Evolutionary conservation across 257 asterid genomes (phyloP), one percentile per base, ranked within the genome.

Genomic region (Nicotiana noctiflora): DNA sequence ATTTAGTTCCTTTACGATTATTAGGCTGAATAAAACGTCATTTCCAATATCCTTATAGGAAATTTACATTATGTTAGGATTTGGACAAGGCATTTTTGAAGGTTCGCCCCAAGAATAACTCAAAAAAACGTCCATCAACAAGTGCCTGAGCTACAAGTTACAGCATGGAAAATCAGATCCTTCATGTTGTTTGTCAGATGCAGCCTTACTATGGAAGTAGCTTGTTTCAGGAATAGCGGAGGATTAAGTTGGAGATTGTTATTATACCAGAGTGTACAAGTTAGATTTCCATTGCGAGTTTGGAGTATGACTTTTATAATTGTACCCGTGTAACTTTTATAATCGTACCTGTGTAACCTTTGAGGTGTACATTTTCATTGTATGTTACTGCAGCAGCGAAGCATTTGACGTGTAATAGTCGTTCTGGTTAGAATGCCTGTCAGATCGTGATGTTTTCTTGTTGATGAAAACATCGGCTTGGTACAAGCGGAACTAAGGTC

Each of bases 31-130:
- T 49, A 46, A 25, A 59, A 70, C 13, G 2, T 21, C 6, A 5
- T 44, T 21, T 70, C n/a, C 12, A n/a, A 70, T 40, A 44, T 44
- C 74, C 74, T 65, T 65, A 65, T 31, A 0, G 14, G 74, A 31
- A n/a, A 9, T 25, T 40, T 79, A 37, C 56, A 79, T 78, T 81
- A 72, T 60, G 65, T 86, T 75, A 90, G 95, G 97, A 91, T 81
- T 83, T 95, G 92, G 91, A 82, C 62, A 85, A 93, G 67, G 98
- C 97, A 12, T 93, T 93, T 84, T 86, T 87, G 81, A 93, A 93
- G 92, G 82, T 92, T 82, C 90, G 94, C 49, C 88, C 84, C 23
- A 92, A 87, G 89, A 93, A 95, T 86, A 95, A 95, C 86, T 91
- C 94, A 74, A 95, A 92, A 89, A 93, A 88, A 84, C 93, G 85